Evolutionary conservation across 2,329 filamentous ascomycete species (phyloP).

Genomic region (Parastagonospora nodorum): DNA sequence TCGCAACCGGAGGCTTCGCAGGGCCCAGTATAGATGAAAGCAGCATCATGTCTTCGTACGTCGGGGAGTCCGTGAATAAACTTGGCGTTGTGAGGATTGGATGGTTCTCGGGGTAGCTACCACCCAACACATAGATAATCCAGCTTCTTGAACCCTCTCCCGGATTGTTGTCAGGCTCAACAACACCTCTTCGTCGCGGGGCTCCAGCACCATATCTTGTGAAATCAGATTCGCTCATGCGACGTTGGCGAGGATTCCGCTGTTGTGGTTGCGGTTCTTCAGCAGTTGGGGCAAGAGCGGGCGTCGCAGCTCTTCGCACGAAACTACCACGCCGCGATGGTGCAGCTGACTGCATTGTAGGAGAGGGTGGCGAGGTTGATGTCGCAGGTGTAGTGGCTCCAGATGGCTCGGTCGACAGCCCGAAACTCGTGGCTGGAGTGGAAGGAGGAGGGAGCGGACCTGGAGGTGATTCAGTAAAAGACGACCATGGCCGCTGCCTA

Average conservation of each 20-base stretch:
- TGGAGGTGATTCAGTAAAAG: constrained; percentile 60
- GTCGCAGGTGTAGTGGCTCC: constrained; percentile 51
- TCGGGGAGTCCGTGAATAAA: constrained; percentile 72
- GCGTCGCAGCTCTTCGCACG: constrained; percentile 44
- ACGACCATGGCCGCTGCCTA: constrained; percentile 49
- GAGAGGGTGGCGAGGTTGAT: constrained; percentile 41
- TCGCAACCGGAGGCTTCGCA: constrained; percentile 70
- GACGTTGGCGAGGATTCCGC: constrained; percentile 56
- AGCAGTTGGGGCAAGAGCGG: constrained; percentile 50
- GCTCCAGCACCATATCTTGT: constrained; percentile 66
- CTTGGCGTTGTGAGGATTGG: constrained; percentile 72
- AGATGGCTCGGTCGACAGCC: constrained; percentile 60
- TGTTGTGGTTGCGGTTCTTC: constrained; percentile 47
- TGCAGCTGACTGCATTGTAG: constrained; percentile 37
- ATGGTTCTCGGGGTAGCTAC: constrained; percentile 72
- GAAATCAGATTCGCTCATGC: constrained; percentile 65
- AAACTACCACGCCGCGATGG: constrained; percentile 49
- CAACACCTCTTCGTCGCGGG: constrained; percentile 67
- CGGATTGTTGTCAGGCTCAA: constrained; percentile 61
- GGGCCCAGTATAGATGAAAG: constrained; percentile 70
- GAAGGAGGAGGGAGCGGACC: constrained; percentile 67
- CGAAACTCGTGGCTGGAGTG: constrained; percentile 63
- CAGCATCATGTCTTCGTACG: constrained; percentile 74
- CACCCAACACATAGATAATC: constrained; percentile 74
- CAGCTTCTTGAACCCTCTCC: constrained; percentile 66